These are phyloP conservation scores for Eutrema japonicum DNA, from an alignment of 345 rosid species.

Conservation along the genomic window DNA sequence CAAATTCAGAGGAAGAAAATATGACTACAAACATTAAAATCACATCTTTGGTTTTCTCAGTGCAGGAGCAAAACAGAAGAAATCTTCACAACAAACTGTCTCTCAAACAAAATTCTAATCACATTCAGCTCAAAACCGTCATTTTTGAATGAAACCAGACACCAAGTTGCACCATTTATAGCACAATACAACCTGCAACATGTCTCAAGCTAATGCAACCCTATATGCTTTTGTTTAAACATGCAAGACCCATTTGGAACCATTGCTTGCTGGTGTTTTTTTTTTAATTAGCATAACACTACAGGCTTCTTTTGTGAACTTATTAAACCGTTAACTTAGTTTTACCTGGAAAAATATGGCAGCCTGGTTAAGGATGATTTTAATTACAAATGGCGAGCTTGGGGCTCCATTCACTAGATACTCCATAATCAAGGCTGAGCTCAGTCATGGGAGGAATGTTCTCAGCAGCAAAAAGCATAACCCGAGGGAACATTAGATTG, in stretches of 20 bases:
- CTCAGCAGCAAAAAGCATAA: slow-evolving; percentile 91
- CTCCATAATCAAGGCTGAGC: slow-evolving; percentile 95
- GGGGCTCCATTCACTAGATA: slow-evolving; percentile 72
- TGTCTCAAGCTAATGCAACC: neutral
- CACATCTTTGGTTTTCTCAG: neutral
- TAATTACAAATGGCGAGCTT: slow-evolving; percentile 81
- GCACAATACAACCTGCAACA: slow-evolving; percentile 5
- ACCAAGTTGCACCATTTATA: neutral
- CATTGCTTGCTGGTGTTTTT: neutral
- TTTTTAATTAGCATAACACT: neutral
- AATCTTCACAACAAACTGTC: neutral
- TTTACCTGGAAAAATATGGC: slow-evolving; percentile 32
- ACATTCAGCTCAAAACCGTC: neutral
- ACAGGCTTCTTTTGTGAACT: neutral
- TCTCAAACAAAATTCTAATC: slow-evolving; percentile 5
- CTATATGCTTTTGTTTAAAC: neutral
- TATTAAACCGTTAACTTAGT: neutral
- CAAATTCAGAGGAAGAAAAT: neutral
- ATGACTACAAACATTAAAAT: neutral
- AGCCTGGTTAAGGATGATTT: slow-evolving; percentile 26
- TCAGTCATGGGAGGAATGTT: slow-evolving; percentile 89
- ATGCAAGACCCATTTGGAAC: slow-evolving; percentile 1
- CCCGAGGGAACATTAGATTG: slow-evolving; percentile 84
- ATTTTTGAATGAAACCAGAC: neutral
- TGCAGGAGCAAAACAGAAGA: slow-evolving; percentile 7